Evolutionary conservation across 176 grass and related monocot genomes (phyloP).

Genomic region (Lolium rigidum): DNA sequence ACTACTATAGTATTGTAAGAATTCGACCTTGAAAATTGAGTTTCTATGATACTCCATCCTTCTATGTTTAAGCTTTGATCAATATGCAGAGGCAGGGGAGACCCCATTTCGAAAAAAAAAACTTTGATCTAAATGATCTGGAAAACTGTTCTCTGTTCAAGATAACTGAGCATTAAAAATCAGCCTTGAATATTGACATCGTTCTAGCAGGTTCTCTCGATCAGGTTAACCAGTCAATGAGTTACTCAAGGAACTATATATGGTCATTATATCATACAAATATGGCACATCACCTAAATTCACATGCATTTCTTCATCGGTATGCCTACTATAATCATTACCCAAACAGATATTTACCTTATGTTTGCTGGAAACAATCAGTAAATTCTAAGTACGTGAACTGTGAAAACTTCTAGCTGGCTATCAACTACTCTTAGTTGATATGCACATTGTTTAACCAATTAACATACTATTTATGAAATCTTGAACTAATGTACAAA

Average conservation of each 20-base stretch:
- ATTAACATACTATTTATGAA: conserved; percentile 32
- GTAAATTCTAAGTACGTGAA: conserved; percentile 7
- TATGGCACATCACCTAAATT: not conserved
- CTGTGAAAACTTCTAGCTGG: not conserved
- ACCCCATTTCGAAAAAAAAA: too few relatives aligned
- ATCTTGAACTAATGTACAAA: not conserved
- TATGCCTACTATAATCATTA: conserved; percentile 3
- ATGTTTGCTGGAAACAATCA: conserved; percentile 7
- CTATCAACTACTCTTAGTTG: not conserved
- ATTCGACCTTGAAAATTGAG: not conserved
- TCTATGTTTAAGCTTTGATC: not conserved
- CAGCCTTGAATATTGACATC: not conserved
- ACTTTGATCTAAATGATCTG: not conserved
- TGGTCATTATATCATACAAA: conserved; percentile 5
- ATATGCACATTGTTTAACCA: conserved; percentile 15
- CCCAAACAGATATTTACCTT: conserved; percentile 17
- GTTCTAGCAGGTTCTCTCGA: not conserved
- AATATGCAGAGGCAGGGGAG: too few relatives aligned
- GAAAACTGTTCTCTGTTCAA: not conserved
- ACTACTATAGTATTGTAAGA: not conserved
- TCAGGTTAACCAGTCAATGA: not conserved
- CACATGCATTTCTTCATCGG: not conserved
- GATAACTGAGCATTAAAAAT: not conserved
- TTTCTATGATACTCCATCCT: not conserved
- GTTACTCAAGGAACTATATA: not conserved